Evolutionary conservation across 225 moss, liverwort and hornwort genomes (phyloP).

Genomic region (Takakia lepidozioides): DNA sequence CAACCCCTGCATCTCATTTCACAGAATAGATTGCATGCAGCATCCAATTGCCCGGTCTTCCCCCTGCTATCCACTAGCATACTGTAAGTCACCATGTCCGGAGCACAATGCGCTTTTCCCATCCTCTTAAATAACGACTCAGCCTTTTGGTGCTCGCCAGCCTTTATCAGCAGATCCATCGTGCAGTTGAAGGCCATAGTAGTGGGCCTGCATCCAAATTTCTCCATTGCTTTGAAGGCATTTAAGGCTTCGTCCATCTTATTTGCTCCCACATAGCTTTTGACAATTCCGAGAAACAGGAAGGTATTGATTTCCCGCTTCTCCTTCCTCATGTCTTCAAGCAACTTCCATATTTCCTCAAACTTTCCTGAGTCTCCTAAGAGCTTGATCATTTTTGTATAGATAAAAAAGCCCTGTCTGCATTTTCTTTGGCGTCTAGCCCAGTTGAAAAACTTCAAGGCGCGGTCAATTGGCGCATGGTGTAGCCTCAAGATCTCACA

Average conservation of each 20-base stretch:
- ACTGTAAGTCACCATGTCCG: conserved; percentile 58
- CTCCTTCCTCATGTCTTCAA: conserved; percentile 64
- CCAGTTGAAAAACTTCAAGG: conserved; percentile 81
- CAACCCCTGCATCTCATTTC: conserved; percentile 58
- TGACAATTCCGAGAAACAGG: conserved; percentile 62
- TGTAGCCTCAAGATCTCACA: conserved; percentile 34
- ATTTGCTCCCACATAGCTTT: conserved; percentile 47
- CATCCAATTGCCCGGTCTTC: conserved; percentile 39
- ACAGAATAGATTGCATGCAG: conserved; percentile 54
- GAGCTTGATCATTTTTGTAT: conserved; percentile 52
- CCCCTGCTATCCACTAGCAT: conserved; percentile 56
- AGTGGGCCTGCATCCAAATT: conserved; percentile 30
- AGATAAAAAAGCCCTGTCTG: conserved; percentile 57
- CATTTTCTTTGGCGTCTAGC: conserved; percentile 71
- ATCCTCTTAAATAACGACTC: conserved; percentile 30
- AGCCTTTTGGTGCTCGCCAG: conserved; percentile 14
- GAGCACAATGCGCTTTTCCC: conserved; percentile 31
- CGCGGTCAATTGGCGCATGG: conserved; percentile 20
- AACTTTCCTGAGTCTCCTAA: conserved; percentile 57
- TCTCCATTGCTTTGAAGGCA: conserved; percentile 36
- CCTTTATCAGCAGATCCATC: conserved; percentile 19
- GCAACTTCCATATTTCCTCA: conserved; percentile 45
- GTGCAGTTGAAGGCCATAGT: conserved; percentile 34
- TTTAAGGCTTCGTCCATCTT: conserved; percentile 40
- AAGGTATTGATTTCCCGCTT: conserved; percentile 27